phyloP scores from a whole-genome alignment of 768 basidiomycete species.

The Xanthoconium purpureum region DNA sequence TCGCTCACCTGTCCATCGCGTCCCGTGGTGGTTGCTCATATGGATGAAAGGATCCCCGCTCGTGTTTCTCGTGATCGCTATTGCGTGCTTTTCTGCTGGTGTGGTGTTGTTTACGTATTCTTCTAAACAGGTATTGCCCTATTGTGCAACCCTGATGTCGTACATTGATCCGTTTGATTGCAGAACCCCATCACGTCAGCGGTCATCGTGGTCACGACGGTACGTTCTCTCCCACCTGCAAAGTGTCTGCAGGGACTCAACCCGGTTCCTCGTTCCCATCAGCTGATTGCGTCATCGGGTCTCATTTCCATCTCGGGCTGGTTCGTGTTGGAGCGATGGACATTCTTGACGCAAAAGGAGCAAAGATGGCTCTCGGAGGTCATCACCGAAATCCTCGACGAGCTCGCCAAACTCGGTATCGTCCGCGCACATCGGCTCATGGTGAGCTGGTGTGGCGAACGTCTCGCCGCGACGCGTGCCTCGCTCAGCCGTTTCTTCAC shows the following conservation, averaged over 20 bases:
- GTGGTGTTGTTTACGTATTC: slow-evolving; percentile 75
- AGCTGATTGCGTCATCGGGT: slow-evolving; percentile 36
- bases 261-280: neutral
- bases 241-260: neutral
- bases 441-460: slow-evolving; percentile 22
- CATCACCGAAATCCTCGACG: slow-evolving; percentile 23
- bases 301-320: slow-evolving; percentile 48
- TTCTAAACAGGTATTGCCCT: slow-evolving; percentile 52
- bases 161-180: neutral
- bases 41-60: slow-evolving; percentile 85
- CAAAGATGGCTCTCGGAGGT: slow-evolving; percentile 47
- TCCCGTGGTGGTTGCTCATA: slow-evolving; percentile 58
- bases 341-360: slow-evolving; percentile 42
- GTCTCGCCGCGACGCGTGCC: slow-evolving; percentile 6
- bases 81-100: slow-evolving; percentile 77
- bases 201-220: slow-evolving; percentile 69
- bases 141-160: neutral
- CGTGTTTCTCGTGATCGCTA: slow-evolving; percentile 78
- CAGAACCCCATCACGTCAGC: slow-evolving; percentile 61
- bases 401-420: slow-evolving; percentile 18
- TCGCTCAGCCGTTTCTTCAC: slow-evolving; percentile 10
- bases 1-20: slow-evolving; percentile 49
- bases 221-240: slow-evolving; percentile 9
- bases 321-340: slow-evolving; percentile 50
- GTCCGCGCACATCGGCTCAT: slow-evolving; percentile 25